phyloP scores from a whole-genome alignment of 805 yeast genomes.

The Lachancea kluyveri region DNA sequence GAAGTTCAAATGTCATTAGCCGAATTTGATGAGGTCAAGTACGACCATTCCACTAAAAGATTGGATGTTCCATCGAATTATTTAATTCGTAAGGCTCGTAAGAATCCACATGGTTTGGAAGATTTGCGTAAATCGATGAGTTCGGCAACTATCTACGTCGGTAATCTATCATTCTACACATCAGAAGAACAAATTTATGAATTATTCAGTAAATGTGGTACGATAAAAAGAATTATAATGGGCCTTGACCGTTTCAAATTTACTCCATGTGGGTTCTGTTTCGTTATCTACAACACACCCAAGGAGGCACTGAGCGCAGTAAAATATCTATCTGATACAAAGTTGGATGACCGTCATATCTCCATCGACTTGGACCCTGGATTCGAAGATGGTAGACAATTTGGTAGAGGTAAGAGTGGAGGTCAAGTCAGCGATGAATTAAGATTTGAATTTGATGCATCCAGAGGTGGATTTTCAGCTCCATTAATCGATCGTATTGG shows the following conservation, averaged over 20 bases:
- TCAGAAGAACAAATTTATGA: slow-evolving; percentile 94
- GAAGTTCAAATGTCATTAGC: slow-evolving; percentile 32
- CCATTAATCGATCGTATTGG: slow-evolving; percentile 31
- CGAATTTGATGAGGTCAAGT: slow-evolving; percentile 49
- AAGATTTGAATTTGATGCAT: slow-evolving; percentile 44
- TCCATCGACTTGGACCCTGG: slow-evolving; percentile 95
- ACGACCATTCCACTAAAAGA: slow-evolving; percentile 58
- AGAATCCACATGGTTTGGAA: slow-evolving; percentile 44
- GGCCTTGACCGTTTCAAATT: slow-evolving; percentile 86
- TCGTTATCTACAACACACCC: slow-evolving; percentile 67
- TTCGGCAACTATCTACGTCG: slow-evolving; percentile 82
- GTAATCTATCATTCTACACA: slow-evolving; percentile 82
- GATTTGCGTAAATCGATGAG: slow-evolving; percentile 60
- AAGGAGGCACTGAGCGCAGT: slow-evolving; percentile 76
- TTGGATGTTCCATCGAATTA: slow-evolving; percentile 69
- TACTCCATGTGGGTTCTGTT: slow-evolving; percentile 97
- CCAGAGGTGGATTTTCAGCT: slow-evolving; percentile 41
- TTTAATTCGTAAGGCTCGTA: slow-evolving; percentile 58
- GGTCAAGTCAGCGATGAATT: slow-evolving; percentile 81
- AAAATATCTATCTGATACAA: slow-evolving; percentile 74
- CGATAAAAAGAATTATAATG: slow-evolving; percentile 78
- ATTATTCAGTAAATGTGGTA: slow-evolving; percentile 76
- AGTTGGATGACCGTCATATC: slow-evolving; percentile 74
- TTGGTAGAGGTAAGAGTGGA: slow-evolving; percentile 88
- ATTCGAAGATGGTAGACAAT: slow-evolving; percentile 90